A percentile compares a stretch with the other conserved stretches of the same genome.
Evolutionary conservation across 352 stramenopile species (phyloP).

Genomic region (Phytopythium sindhum): DNA sequence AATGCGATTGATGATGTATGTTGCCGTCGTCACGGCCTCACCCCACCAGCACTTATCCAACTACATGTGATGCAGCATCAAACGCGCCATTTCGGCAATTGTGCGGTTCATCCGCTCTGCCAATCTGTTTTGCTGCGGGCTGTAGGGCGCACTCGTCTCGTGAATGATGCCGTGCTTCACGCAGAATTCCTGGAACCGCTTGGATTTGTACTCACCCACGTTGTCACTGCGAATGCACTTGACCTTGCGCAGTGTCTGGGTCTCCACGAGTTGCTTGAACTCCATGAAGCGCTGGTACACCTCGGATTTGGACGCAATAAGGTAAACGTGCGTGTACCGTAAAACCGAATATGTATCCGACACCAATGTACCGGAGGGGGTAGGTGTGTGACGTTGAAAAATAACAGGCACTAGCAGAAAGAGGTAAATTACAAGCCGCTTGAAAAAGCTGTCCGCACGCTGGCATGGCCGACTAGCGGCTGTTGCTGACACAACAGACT

Average conservation of each 20-base stretch:
- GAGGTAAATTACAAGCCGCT: too few species aligned
- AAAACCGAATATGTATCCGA: too few species aligned
- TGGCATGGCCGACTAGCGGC: too few species aligned
- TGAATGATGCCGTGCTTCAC: conserved; percentile 10
- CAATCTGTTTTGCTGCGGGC: conserved; percentile 16
- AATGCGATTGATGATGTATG: too few species aligned
- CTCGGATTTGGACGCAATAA: too few species aligned
- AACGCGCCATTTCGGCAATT: conserved; percentile 10
- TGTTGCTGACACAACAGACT: too few species aligned
- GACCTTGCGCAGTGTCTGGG: conserved; percentile 9
- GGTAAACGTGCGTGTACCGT: too few species aligned
- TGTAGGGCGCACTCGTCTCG: conserved; percentile 10
- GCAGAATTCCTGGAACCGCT: conserved; percentile 12
- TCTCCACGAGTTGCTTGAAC: conserved; percentile 9
- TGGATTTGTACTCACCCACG: conserved; percentile 10
- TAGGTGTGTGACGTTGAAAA: too few species aligned
- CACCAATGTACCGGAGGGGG: too few species aligned
- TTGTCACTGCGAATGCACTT: conserved; percentile 18
- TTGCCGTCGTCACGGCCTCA: too few species aligned
- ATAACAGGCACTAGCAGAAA: too few species aligned
- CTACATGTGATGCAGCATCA: conserved; percentile 12
- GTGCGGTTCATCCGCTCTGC: conserved; percentile 23
- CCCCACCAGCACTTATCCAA: conserved; percentile 1
- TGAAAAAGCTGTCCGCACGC: too few species aligned
- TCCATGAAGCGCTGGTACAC: conserved; percentile 8